Base-by-base conservation (phyloP, 2,329 filamentous ascomycete genomes). In the Monosporascus sp. region DNA sequence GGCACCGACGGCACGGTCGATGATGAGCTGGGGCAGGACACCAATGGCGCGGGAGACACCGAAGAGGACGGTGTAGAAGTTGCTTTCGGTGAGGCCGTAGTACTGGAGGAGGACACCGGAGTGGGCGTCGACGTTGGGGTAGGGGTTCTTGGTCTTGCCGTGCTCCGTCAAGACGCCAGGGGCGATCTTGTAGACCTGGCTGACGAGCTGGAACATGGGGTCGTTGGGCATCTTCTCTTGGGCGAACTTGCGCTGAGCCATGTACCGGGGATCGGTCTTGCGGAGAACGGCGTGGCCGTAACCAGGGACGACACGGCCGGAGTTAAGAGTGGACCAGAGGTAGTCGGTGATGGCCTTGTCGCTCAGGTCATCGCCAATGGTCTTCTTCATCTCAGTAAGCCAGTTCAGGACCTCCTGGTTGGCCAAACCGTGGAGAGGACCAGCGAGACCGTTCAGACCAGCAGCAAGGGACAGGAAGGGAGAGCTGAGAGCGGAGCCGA, bases 141-240 rank as follows among this genome's bases (percentile, higher is more conserved):
- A 97, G 64, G 93, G 93, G 89, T 97, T 97, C 89, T 97, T 97
- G 83, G 93, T 97, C 90, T 99, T 99, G 80, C 94, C 94, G 82
- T 99, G 94, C 87, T 99, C 91, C 63, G 94, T 99, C 74, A 99
- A 83, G 68, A 99, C 94, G 70, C 88, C 89, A 62, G 94, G 94
- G 61, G 94, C 94, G 68, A 99, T 97, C 90, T 99, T 99, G 89
- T 97, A 99, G 67, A 99, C 94, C 82, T 99, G 94, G 84, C 89
- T 95, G 79, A 99, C 94, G 65, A 99, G 89, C 86, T 99, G 91
- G 90, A 97, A 99, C 92, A 99, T 95, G 69, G 93, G 92, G 84
- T 97, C 94, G 70, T 96, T 84, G 71, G 93, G 90, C 73, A 97
- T 86, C 74, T 97, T 90, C 80, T 89, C 72, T 65, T 92, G 89